phyloP scores from a whole-genome alignment of 106 monocot species.

The Hemerocallis citrina region DNA sequence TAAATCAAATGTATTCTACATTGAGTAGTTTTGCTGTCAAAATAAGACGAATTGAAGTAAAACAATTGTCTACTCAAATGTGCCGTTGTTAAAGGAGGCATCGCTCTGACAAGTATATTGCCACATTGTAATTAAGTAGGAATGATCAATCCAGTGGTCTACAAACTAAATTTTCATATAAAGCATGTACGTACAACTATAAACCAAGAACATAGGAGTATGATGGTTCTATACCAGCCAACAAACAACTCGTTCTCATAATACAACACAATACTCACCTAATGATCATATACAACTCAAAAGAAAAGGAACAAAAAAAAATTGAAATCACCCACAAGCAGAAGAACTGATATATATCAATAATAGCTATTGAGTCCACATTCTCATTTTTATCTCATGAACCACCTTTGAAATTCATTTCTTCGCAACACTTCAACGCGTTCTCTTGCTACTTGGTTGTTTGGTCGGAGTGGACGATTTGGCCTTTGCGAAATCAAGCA shows the following conservation, averaged over 20 bases:
- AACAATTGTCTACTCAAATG: too few species aligned
- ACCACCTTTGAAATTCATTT: slow-evolving; percentile 2
- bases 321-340: background rate
- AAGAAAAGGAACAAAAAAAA: background rate
- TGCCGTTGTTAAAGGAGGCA: too few species aligned
- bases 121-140: too few species aligned
- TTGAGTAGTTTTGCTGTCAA: too few species aligned
- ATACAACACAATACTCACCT: background rate
- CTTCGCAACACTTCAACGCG: slow-evolving; percentile 25
- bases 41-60: too few species aligned
- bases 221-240: background rate
- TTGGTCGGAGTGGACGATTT: slow-evolving; percentile 52
- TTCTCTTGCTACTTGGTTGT: slow-evolving; percentile 43
- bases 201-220: background rate
- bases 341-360: background rate
- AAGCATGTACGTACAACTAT: background rate
- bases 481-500: slow-evolving; percentile 83
- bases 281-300: slow-evolving; percentile 1
- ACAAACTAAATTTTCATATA: too few species aligned
- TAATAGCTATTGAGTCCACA: background rate
- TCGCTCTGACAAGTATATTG: too few species aligned
- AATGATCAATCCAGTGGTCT: too few species aligned
- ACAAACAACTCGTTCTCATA: background rate
- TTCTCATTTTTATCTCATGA: background rate
- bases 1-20: too few species aligned